Conservation (phyloP, 2,329 filamentous ascomycete genomes). For the Trichoderma sp. region DNA sequence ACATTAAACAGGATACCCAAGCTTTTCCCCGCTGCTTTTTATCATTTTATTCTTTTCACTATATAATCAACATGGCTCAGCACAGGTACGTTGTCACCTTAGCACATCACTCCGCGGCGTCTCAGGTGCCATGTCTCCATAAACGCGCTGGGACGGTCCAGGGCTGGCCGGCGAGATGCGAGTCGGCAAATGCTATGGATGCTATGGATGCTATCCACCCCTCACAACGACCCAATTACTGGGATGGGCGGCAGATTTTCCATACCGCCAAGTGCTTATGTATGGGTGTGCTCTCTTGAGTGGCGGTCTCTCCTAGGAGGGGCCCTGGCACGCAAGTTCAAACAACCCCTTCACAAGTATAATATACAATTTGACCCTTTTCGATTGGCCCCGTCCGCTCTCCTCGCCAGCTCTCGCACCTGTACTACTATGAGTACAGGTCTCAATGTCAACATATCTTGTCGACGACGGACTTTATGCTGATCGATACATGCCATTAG, state of each 20-base stretch:
- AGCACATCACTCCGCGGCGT: slow-evolving; percentile 5
- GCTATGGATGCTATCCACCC: background rate
- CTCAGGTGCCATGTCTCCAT: slow-evolving; percentile 8
- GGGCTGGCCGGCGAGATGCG: slow-evolving; percentile 8
- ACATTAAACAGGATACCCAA: slow-evolving; percentile 17
- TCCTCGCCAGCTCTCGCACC: background rate
- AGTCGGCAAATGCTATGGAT: background rate
- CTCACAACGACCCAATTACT: slow-evolving; percentile 10
- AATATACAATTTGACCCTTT: slow-evolving; percentile 15
- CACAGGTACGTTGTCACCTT: slow-evolving; percentile 28
- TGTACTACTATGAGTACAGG: background rate
- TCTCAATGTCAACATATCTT: background rate
- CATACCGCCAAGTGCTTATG: slow-evolving; percentile 15
- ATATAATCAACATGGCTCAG: slow-evolving; percentile 33
- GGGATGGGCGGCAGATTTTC: background rate
- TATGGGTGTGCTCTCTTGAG: slow-evolving; percentile 15
- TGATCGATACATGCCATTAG: slow-evolving; percentile 33
- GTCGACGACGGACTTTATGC: slow-evolving; percentile 9
- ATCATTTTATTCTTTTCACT: background rate
- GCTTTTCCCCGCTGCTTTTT: background rate
- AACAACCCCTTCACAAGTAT: slow-evolving; percentile 17
- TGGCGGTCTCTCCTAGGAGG: slow-evolving; percentile 11
- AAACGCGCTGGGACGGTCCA: slow-evolving; percentile 10
- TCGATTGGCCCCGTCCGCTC: background rate
- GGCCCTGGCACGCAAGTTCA: slow-evolving; percentile 14